These are phyloP conservation scores for Anthostomella pinea DNA, from an alignment of 2,329 filamentous ascomycete species.

Conservation along the genomic window DNA sequence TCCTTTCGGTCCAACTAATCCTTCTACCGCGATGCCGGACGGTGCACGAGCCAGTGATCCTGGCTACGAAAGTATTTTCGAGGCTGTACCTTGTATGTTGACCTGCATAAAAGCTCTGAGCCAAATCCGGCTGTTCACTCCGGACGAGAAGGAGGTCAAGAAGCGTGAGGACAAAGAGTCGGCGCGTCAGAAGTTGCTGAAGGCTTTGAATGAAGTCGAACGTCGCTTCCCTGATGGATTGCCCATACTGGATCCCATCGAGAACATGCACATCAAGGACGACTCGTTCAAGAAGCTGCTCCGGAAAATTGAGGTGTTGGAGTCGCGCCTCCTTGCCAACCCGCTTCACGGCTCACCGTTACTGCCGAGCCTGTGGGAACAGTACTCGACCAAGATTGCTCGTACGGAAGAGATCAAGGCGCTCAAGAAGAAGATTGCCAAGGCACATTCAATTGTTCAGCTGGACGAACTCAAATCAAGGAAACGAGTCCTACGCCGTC, in stretches of 20 bases:
- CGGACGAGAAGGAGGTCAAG: constrained; percentile 74
- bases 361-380: constrained; percentile 78
- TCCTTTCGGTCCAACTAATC: constrained; percentile 39
- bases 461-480: constrained; percentile 94
- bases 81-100: constrained; percentile 82
- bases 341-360: constrained; percentile 88
- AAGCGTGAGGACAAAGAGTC: constrained; percentile 62
- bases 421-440: constrained; percentile 81
- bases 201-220: constrained; percentile 72
- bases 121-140: constrained; percentile 79
- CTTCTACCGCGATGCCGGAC: constrained; percentile 51
- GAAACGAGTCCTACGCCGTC: constrained; percentile 88
- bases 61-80: constrained; percentile 67
- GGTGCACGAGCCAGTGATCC: constrained; percentile 62
- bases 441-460: constrained; percentile 84
- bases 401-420: constrained; percentile 78
- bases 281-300: constrained; percentile 91
- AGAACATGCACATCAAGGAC: constrained; percentile 93
- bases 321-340: constrained; percentile 84
- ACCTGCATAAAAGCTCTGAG: constrained; percentile 82
- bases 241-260: constrained; percentile 84
- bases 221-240: constrained; percentile 90
- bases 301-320: constrained; percentile 93
- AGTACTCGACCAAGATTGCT: constrained; percentile 78
- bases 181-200: constrained; percentile 65